Conservation (phyloP, 169 alveolate genomes). For the Eimeria acervulina region DNA sequence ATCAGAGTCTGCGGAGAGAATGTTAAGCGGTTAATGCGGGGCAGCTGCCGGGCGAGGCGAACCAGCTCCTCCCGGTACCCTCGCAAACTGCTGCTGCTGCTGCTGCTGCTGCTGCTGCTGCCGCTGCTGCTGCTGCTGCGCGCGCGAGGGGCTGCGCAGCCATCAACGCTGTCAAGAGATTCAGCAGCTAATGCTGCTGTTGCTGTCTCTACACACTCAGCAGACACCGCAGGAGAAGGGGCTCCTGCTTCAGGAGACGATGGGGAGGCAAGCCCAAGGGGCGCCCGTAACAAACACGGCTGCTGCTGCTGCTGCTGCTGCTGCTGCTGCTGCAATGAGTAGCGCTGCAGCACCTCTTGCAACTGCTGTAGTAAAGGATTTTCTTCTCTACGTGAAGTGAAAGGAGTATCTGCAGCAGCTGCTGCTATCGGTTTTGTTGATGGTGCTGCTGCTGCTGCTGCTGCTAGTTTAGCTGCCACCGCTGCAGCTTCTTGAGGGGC, state of each 20-base stretch:
- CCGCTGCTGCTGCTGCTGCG: slow-evolving; percentile 39
- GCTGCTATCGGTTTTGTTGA: neutral
- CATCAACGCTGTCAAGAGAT: neutral
- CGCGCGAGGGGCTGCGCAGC: neutral
- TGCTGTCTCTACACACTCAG: slow-evolving; percentile 17
- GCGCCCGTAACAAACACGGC: slow-evolving; percentile 8
- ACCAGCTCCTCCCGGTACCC: slow-evolving; percentile 42
- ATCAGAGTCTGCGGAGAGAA: slow-evolving; percentile 69
- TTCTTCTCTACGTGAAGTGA: neutral
- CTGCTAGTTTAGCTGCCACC: slow-evolving; percentile 19
- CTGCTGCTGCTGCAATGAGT: slow-evolving; percentile 51
- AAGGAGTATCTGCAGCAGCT: neutral
- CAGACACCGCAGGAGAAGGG: neutral
- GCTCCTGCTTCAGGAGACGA: slow-evolving; percentile 54
- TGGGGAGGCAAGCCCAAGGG: neutral
- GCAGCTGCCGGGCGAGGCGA: slow-evolving; percentile 67
- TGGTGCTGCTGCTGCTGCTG: slow-evolving; percentile 47
- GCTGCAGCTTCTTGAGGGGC: slow-evolving; percentile 30
- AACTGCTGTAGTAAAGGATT: slow-evolving; percentile 53
- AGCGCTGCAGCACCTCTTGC: slow-evolving; percentile 67
- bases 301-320: slow-evolving; percentile 59
- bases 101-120: slow-evolving; percentile 54
- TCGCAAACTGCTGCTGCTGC: slow-evolving; percentile 12
- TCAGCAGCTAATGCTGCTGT: neutral
- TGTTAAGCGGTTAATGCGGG: slow-evolving; percentile 55